Percentiles rank a stretch among this genome's conserved stretches.
These are phyloP conservation scores for Kwoniella newhampshirensis DNA, from an alignment of 768 basidiomycete species.

Conservation along the genomic window DNA sequence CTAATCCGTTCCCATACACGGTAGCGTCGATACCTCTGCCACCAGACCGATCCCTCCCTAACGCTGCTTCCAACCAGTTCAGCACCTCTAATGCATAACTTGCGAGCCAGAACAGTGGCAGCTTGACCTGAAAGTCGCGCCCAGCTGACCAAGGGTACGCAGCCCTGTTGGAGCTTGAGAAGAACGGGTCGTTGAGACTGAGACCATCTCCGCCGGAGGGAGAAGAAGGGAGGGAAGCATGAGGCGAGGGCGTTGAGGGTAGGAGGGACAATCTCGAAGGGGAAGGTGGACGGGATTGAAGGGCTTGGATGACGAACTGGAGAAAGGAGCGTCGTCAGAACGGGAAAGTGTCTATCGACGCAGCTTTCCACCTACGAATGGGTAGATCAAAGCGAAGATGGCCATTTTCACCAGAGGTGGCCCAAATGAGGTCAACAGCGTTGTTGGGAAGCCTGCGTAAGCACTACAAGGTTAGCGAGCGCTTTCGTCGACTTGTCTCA, in stretches of 20 bases:
- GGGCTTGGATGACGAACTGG: conserved; percentile 50
- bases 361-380: conserved; percentile 33
- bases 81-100: conserved; percentile 36
- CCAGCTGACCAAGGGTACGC: background rate
- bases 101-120: conserved; percentile 44
- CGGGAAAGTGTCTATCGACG: background rate
- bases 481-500: no score
- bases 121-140: conserved; percentile 2
- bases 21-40: background rate
- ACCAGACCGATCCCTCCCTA: conserved; percentile 25
- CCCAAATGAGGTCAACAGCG: conserved; percentile 43
- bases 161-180: conserved; percentile 8
- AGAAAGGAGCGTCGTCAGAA: background rate
- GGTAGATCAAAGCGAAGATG: conserved; percentile 50
- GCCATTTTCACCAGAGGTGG: conserved; percentile 48
- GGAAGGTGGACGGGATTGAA: conserved; percentile 41
- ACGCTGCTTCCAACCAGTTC: conserved; percentile 36
- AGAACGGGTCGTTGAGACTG: conserved; percentile 28
- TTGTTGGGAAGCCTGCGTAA: conserved; percentile 35
- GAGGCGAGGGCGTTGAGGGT: conserved; percentile 38
- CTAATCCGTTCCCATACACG: background rate
- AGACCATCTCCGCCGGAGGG: conserved; percentile 16
- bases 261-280: conserved; percentile 16
- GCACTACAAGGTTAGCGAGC: no score
- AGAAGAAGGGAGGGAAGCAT: conserved; percentile 28